Base-by-base conservation (phyloP, 352 stramenopile species). In the Phytophthora cryptogea region DNA sequence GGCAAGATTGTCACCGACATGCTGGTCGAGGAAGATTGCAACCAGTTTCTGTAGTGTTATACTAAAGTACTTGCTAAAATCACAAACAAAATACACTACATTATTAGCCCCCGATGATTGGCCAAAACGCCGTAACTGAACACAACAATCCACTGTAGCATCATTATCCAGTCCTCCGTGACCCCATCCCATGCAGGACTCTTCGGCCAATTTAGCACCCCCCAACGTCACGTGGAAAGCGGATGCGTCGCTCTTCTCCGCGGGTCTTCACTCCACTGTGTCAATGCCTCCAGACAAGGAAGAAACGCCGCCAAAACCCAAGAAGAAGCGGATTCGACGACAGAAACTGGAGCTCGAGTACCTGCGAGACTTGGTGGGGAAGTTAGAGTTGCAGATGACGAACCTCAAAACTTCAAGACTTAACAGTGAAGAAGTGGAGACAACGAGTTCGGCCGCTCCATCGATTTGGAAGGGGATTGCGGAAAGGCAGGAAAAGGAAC, bases 11-110 rank as follows among this genome's bases (percentile, higher is more conserved):
- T 82, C 17, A 57, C 71, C 14, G 33, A 76, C 9, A n/a, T 78
- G 26, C 57, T 82, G 2, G 49, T 82, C 3, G 70, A 82, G n/a
- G 70, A 79, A 52, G 73, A 78, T 43, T 81, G 39, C 44, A 47
- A 44, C n/a, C 26, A 27, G 39, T 28, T 17, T 43, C 17, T 28
- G 39, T 26, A 36, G 20, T 23, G 20, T 23, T 23, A 23, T 23
- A 23, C 20, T 23, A 23, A 1, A 23, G 20, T 23, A 23, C 20
- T 23, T 23, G 20, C 20, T 23, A 23, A 23, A 23, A 23, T 1
- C 20, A 23, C 20, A 23, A 23, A 23, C 20, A 23, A 23, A 23
- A 23, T 23, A 23, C 20, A 23, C 20, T 3, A 23, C 14, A 43
- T 26, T 23, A 0, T 42, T 8, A 42, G 36, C 20, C 13, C 7